These are phyloP conservation scores for Melaleuca quinquenervia DNA, from an alignment of 345 rosid genomes.

Conservation along the genomic window DNA sequence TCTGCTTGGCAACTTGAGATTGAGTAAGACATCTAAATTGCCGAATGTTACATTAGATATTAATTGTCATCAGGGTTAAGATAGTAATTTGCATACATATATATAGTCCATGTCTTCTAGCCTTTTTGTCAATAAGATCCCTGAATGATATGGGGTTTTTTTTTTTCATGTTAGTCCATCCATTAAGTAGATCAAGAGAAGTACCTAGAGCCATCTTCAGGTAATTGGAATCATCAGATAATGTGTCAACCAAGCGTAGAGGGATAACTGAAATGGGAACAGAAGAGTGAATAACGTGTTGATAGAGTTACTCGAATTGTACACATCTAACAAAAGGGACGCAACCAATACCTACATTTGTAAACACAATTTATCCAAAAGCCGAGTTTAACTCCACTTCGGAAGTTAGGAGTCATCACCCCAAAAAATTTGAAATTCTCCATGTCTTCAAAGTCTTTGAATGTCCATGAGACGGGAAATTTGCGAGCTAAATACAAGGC, in stretches of 20 bases:
- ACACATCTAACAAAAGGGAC: background rate
- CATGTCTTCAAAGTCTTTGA: rapidly evolving
- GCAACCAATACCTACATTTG: background rate
- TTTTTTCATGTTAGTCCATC: background rate
- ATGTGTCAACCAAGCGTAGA: background rate
- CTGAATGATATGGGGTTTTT: too few species aligned
- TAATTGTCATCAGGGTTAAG: too few species aligned
- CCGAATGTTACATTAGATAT: too few species aligned
- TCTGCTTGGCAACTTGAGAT: too few species aligned
- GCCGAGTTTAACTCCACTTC: background rate
- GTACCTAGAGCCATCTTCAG: background rate
- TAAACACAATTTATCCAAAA: background rate
- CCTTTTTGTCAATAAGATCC: too few species aligned
- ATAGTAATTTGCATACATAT: too few species aligned
- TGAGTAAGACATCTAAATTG: too few species aligned
- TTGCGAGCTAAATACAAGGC: background rate
- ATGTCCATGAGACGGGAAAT: rapidly evolving
- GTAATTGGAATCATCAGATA: background rate
- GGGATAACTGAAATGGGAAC: background rate
- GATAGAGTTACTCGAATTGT: background rate
- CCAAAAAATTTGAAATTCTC: rapidly evolving
- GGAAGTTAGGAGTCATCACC: background rate
- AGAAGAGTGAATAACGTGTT: background rate
- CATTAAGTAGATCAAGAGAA: background rate
- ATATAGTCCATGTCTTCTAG: too few species aligned